Evolutionary conservation across 805 yeast genomes (phyloP), one percentile per base, ranked within the genome.

Genomic region (Myxozyma mucilagina): DNA sequence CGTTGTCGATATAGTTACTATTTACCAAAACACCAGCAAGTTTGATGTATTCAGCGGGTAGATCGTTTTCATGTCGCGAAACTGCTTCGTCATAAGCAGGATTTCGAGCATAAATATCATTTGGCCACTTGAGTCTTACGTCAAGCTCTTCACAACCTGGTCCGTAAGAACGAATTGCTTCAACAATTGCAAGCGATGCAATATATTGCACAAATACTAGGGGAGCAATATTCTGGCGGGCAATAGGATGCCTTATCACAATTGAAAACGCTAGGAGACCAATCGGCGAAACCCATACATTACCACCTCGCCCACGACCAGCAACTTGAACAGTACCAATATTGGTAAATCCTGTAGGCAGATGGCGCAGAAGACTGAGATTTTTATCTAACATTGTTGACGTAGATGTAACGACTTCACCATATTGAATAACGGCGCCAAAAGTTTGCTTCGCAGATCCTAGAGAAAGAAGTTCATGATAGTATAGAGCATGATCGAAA

Each of bases 241-340:
- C 38, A 3, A 73, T 53, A 0, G 89, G 85, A 13, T 91, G 75
- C 53, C 85, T 81, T 61, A 89, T 72, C 10, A 90, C 82, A 1
- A 85, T 81, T 0, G 97, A 90, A 6, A 85, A 82, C 0, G 98
- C 96, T 73, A 90, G 75, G 1, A 91, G 96, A 10, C 99, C 99
- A 29, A 82, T 80, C 2, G 99, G 99, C 67, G 90, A 92, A 29
- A 94, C 87, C 99, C 99, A 94, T 1, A 85, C 86, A 67, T 94
- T 94, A 1, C 94, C 96, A 14, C 97, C 96, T 59, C 99, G 83
- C 1, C 99, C 99, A 52, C 93, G 80, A 0, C 99, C 99, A 0
- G 90, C 82, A 1, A 90, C 86, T 73, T 94, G 99, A 2, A 87
- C 83, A 1, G 92, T 86, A 0, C 96, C 97, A 3, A 85, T 80